Evolutionary conservation across 495 filamentous ascomycete genomes (phyloP).

Genomic region (Aspergillus sparsus): DNA sequence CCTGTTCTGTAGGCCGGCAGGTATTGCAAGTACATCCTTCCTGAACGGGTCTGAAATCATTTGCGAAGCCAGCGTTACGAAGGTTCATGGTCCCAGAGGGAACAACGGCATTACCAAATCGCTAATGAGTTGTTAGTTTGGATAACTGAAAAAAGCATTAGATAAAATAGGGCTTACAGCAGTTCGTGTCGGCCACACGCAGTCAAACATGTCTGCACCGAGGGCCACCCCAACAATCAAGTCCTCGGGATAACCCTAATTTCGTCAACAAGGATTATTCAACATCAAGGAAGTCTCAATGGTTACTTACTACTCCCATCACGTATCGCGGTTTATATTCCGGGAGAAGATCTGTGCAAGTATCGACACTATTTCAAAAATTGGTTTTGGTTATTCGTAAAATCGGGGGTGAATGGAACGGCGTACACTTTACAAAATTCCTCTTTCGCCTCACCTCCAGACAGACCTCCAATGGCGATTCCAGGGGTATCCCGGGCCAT

Average conservation of each 20-base stretch:
- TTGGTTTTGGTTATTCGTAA: constrained; percentile 13
- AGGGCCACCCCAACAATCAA: constrained; percentile 87
- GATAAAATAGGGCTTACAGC: constrained; percentile 51
- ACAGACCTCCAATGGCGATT: constrained; percentile 93
- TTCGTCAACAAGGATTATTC: constrained; percentile 18
- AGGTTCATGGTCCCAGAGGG: constrained; percentile 79
- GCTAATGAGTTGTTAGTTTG: constrained; percentile 34
- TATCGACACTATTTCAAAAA: constrained; percentile 60
- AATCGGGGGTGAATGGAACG: not conserved
- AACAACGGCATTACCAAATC: constrained; percentile 93
- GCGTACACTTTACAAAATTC: constrained; percentile 61
- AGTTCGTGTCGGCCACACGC: constrained; percentile 96
- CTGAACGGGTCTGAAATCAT: constrained; percentile 82
- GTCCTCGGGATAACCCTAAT: constrained; percentile 87
- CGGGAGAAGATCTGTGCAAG: constrained; percentile 82
- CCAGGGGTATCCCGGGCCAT: constrained; percentile 87
- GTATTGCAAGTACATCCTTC: constrained; percentile 76
- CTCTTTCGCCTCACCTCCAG: constrained; percentile 76
- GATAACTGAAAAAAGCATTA: not conserved
- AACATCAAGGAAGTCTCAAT: not conserved
- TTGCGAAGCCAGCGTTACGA: constrained; percentile 69
- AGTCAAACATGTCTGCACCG: constrained; percentile 99
- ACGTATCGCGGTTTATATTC: constrained; percentile 94
- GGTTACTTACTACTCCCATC: constrained; percentile 79
- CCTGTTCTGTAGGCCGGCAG: constrained; percentile 67